These are phyloP conservation scores for Heliosperma pusillum DNA, from an alignment of 148 eudicot genomes.

Conservation along the genomic window DNA sequence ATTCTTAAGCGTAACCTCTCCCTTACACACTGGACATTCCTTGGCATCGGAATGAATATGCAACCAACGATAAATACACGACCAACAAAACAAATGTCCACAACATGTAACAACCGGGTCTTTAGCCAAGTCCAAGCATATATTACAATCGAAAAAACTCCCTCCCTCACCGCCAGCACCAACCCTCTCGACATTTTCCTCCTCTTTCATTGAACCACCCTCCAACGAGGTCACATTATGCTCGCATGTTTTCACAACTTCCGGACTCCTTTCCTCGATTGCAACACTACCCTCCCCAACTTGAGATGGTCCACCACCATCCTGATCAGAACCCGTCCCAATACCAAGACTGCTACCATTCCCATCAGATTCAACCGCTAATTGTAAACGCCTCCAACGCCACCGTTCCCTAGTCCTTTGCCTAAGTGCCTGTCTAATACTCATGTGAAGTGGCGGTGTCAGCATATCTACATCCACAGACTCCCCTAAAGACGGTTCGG, in stretches of 20 bases:
- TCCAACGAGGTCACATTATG: slow-evolving; percentile 35
- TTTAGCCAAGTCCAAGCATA: slow-evolving; percentile 81
- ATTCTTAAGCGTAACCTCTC: slow-evolving; percentile 72
- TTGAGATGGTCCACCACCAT: slow-evolving; percentile 41
- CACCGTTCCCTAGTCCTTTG: slow-evolving; percentile 47
- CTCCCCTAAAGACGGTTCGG: slow-evolving; percentile 31
- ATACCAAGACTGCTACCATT: slow-evolving; percentile 22
- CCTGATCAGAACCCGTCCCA: slow-evolving; percentile 23
- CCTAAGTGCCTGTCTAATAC: slow-evolving; percentile 45
- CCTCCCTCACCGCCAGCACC: slow-evolving; percentile 44
- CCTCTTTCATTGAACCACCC: slow-evolving; percentile 35
- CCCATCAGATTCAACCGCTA: slow-evolving; percentile 35
- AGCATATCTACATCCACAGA: slow-evolving; percentile 50
- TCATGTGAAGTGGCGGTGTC: slow-evolving; percentile 34
- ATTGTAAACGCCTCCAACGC: slow-evolving; percentile 48
- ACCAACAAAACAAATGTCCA: slow-evolving; percentile 97
- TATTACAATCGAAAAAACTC: slow-evolving; percentile 86
- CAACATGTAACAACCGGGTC: slow-evolving; percentile 95
- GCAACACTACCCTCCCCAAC: slow-evolving; percentile 74
- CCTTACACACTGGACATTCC: slow-evolving; percentile 94
- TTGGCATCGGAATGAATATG: slow-evolving; percentile 67
- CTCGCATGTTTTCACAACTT: slow-evolving; percentile 44
- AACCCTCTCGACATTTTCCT: slow-evolving; percentile 50
- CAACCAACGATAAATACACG: slow-evolving; percentile 89
- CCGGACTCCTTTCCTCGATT: slow-evolving; percentile 41